Base-by-base conservation (phyloP, 2,329 filamentous ascomycete genomes). In the Capronia epimyces region DNA sequence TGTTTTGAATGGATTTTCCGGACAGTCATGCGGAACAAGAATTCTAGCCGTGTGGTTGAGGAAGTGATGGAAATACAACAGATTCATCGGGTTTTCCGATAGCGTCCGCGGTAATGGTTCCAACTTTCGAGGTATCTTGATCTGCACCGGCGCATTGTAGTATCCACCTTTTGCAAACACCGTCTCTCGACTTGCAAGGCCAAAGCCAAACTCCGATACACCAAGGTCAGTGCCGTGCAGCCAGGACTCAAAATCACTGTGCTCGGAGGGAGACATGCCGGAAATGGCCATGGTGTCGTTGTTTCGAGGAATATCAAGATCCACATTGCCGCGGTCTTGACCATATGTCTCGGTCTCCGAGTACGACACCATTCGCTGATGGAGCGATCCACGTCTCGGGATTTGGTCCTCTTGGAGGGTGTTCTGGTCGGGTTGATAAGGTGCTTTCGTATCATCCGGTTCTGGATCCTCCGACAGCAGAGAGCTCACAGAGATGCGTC, bases 11-110 rank as follows among this genome's bases (percentile, higher is more conserved):
- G 77, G 74, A 63, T 81, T 82, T 49, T 79, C 71, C 48, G 75
- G 72, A 62, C 80, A 83, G 60, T 83, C 79, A 61, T 84, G 80
- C 1, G 80, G 77, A 2, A 81, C 75, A 49, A 81, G 65, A 59
- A 82, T 82, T 53, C 81, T 79, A 6, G 86, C 86, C 2, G 87
- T 93, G 66, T 93, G 85, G 60, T 90, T 87, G 52, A 93, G 74
- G 63, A 93, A 84, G 61, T 83, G 81, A 63, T 85, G 81, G 58
- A 84, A 84, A 61, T 84, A 84, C 59, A 93, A 75, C 55, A 93
- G 67, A 62, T 93, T 91, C 80, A 91, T 91, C 1, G 82, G 84
- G 60, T 88, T 90, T 31, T 84, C 79, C 37, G 78, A 68, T 24
- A 89, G 70, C 8, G 78, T 69, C 3, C 70, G 61, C 3, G 81